Evolutionary conservation across 139 green algal genomes (phyloP), one percentile per base, ranked within the genome.

Genomic region (Volvox africanus): DNA sequence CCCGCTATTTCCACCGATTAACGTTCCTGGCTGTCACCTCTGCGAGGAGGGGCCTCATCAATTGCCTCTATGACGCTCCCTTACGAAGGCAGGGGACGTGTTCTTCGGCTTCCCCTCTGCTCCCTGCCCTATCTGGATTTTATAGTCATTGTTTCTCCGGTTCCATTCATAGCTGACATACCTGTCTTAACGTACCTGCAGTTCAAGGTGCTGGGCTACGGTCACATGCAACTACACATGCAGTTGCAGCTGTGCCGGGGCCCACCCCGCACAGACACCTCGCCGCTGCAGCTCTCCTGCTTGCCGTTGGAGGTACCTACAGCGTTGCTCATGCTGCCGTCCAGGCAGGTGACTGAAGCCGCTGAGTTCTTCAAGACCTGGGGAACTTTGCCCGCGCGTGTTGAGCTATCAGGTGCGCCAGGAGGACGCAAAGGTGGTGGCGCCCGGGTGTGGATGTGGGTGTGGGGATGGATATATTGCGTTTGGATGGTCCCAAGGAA

Each of bases 401-500:
- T 75, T 0, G 92, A 95, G 92, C 89, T 95, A 16, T 89, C 93
- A 68, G 93, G 91, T 93, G 73, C 0, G 75, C 26, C 65, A 9
- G 21, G 65, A 28, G 21, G 65, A 24, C 65, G 65, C 44, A 5
- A 55, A 55, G 44, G 44, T 9, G 9, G 5, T 9, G 44, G 44
- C 44, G 44, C 9, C 5, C 44, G 9, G 44, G 9, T 55, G 9
- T 55, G 9, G n/a, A n/a, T n/a, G n/a, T n/a, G n/a, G n/a, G 44
- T 55, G 44, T 14, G 44, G 44, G 9, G 5, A 55, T 55, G 44
- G 44, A 9, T 14, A 55, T 55, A 55, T 55, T 5, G 44, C 44
- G 44, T 55, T 9, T 9, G 44, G 44, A 9, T 14, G 44, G 44
- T 55, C 5, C 5, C 44, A 5, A 55, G 44, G 9, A 55, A 55